Percentiles rank a stretch among this genome's conserved stretches.
Evolutionary conservation across 768 basidiomycete species (phyloP).

Genomic region (Coprinellus aureogranulatus): DNA sequence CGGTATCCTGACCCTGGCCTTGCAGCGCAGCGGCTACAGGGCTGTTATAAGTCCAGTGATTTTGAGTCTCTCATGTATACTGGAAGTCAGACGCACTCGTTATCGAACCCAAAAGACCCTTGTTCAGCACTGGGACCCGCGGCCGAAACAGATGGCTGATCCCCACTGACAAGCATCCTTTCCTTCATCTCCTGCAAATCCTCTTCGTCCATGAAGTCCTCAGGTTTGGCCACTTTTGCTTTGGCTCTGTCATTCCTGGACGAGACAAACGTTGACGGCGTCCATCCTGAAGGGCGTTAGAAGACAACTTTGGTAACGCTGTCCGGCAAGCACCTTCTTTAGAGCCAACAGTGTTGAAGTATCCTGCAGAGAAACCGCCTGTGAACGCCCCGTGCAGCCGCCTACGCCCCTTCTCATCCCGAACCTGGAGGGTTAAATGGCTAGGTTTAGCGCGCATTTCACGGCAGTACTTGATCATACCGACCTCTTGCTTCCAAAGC

Average conservation of each 20-base stretch:
- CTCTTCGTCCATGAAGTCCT: slow-evolving; percentile 99
- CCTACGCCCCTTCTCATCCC: slow-evolving; percentile 90
- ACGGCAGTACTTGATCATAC: slow-evolving; percentile 19
- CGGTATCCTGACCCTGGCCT: slow-evolving; percentile 73
- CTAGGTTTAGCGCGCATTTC: slow-evolving; percentile 5
- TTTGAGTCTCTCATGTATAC: slow-evolving; percentile 7
- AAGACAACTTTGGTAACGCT: background rate
- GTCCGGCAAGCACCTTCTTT: slow-evolving; percentile 75
- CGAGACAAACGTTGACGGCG: slow-evolving; percentile 89
- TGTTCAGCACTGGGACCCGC: slow-evolving; percentile 5
- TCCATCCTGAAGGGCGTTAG: slow-evolving; percentile 67
- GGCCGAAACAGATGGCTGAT: slow-evolving; percentile 55
- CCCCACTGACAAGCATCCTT: slow-evolving; percentile 72
- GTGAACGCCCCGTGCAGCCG: slow-evolving; percentile 98
- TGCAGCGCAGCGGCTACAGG: slow-evolving; percentile 41
- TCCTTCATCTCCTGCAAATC: slow-evolving; percentile 83
- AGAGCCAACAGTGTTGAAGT: slow-evolving; percentile 93
- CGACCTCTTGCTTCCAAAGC: slow-evolving; percentile 94
- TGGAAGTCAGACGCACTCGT: slow-evolving; percentile 46
- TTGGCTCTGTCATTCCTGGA: slow-evolving; percentile 77
- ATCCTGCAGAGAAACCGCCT: slow-evolving; percentile 96
- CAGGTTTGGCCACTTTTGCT: slow-evolving; percentile 59
- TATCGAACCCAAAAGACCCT: slow-evolving; percentile 33
- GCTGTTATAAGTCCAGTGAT: slow-evolving; percentile 11
- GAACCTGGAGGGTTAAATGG: slow-evolving; percentile 49